Base-by-base conservation (phyloP, 1,139 yeast genomes). In the Geotrichum macrosporum region DNA sequence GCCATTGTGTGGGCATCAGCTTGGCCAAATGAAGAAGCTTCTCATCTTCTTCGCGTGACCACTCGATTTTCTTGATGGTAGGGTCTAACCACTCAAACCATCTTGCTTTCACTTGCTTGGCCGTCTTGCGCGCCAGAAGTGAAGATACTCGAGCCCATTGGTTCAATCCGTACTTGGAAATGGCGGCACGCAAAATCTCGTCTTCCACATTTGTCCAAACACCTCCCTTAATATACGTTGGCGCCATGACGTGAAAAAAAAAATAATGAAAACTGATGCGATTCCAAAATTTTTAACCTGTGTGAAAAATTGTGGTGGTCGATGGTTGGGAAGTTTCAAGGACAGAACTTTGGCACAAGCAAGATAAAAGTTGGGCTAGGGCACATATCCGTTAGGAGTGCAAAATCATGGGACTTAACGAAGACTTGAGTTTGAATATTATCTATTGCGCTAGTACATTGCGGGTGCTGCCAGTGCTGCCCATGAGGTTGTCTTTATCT, bases 61-160 rank as follows among this genome's bases (percentile, higher is more conserved):
- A 92, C 35, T 74, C 80, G 0, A 67, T 53, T 55, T 80, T 79
- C 56, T 75, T 72, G 45, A 88, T 73, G 4, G 73, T 66, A 0
- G 98, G 97, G 61, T 81, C 84, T 36, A 92, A 68, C 78, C 84
- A 88, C 61, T 92, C 96, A 50, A 73, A 74, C 98, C 98, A 92
- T 55, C 98, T 70, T 1, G 94, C 87, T 58, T 88, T 87, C 53
- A 95, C 94, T 64, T 92, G 97, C 60, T 81, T 81, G 12, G 96
- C 95, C 4, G 88, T 81, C 65, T 89, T 92, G 61, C 84, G 80
- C 12, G 88, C 84, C 34, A 92, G 68, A 47, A 92, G 71, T 0
- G 96, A 87, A 2, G 96, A 85, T 3, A 92, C 94, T 44, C 96
- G 77, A 5, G 92, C 78, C 98, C 98, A 92, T 61, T 92, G 96